Base-by-base conservation (phyloP, 2,329 filamentous ascomycete genomes). In the Colletotrichum plurivorum region DNA sequence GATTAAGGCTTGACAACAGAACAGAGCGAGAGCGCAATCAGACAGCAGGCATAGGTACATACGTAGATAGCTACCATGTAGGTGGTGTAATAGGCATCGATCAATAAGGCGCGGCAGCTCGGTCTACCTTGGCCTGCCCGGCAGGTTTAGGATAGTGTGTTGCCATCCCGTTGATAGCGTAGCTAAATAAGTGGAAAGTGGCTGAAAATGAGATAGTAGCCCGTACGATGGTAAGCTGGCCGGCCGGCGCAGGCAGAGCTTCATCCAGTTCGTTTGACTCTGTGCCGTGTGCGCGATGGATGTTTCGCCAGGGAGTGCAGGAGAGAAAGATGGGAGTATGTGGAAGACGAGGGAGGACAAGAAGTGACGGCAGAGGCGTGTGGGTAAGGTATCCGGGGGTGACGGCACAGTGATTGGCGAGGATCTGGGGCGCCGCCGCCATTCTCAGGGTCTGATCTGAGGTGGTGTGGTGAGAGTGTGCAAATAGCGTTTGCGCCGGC, bases 321-420 rank as follows among this genome's bases (percentile, higher is more conserved):
- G 49, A 55, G 36, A 53, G 39, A 36, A 25, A 41, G 22, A 39
- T 18, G 27, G 43, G n/a, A 25, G n/a, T n/a, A 25, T 18, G 13
- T 25, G 41, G 27, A 22, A 31, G 61, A 45, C 31, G 48, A 52
- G 16, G 41, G 9, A 36, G 27, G 22, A 39, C 36, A 55, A 55
- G 52, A 55, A 55, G 12, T 54, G 25, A n/a, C 62, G 63, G 49
- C 46, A 41, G 62, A 67, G 67, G 58, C 43, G 61, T 68, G 61
- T 65, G 61, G 65, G 60, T 64, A 68, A 68, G 66, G 66, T 68
- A 31, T 68, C 49, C 10, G 66, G 66, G 65, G 49, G 54, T 68
- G 61, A 65, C 39, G 36, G 62, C 54, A 18, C 36, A n/a, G 51
- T 59, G 66, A 53, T 41, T 61, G 58, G 58, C n/a, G 46, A 36